Evolutionary conservation across 495 filamentous ascomycete genomes (phyloP), one percentile per base, ranked within the genome.

Genomic region (Hyaloscypha variabilis): DNA sequence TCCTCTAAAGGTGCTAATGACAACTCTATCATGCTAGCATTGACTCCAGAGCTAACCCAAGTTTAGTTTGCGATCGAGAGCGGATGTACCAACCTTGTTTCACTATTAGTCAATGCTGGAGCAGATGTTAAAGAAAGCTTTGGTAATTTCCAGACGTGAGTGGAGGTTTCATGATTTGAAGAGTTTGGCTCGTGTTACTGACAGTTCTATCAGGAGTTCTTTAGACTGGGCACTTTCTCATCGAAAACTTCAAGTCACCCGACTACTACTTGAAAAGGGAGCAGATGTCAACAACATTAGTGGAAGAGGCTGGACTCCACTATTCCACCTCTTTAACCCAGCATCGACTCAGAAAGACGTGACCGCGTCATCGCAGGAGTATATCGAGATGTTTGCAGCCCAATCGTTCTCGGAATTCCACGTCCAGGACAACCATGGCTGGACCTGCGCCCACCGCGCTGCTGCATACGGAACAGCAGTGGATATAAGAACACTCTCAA

Each of bases 371-470:
- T 23, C n/a, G n/a, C n/a, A n/a, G n/a, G 58, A 62, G 26, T 62
- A 51, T 52, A 3, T 62, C 14, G 46, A 62, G n/a, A 13, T 62
- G n/a, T 6, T 62, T 6, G 36, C 66, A 60, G 24, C 52, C 57
- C 39, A 34, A 39, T 64, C 61, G 8, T 54, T 71, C 6, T 53
- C 52, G 24, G 28, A 42, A 6, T 56, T 69, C 1, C 58, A 67
- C 11, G 5, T 29, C 4, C 58, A 71, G 56, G 63, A 69, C 29
- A 58, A 58, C 11, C 62, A 63, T 2, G 69, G 69, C 24, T 71
- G 58, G 69, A 55, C 69, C 2, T 49, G 50, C 30, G 51, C 69
- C 26, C 67, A 71, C 60, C 62, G 67, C 65, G 67, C 63, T 8
- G 69, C 67, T 10, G 62, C 58, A 26, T 68, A 53, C 52, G 69